Conservation (phyloP, 306 rosid species). For the Prunus mume region DNA sequence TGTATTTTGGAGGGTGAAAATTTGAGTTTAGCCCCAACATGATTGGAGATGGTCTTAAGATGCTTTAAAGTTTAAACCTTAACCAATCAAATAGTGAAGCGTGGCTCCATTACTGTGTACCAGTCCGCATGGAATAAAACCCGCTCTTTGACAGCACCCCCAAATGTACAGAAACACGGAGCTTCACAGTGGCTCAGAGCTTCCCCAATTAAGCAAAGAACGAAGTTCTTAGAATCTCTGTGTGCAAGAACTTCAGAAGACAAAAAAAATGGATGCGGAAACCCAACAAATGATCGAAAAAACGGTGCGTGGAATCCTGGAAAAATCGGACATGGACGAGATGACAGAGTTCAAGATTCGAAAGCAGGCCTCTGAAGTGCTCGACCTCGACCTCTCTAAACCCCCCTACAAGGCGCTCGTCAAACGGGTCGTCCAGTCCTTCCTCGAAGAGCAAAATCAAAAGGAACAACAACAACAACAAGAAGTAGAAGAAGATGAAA, state of each 20-base stretch:
- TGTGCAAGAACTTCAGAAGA: neutral
- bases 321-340: slow-evolving; percentile 73
- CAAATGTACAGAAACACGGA: neutral
- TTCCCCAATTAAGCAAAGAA: neutral
- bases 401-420: slow-evolving; percentile 63
- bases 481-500: neutral
- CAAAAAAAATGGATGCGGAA: slow-evolving; percentile 52
- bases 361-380: slow-evolving; percentile 60
- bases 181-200: neutral
- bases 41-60: no score
- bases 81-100: neutral
- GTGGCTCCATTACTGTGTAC: neutral
- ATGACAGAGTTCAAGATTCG: slow-evolving; percentile 79
- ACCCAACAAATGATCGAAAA: slow-evolving; percentile 48
- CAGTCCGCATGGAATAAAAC: neutral
- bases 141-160: neutral
- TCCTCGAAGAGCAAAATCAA: slow-evolving; percentile 49
- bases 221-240: neutral
- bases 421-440: slow-evolving; percentile 57
- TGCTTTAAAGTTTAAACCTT: neutral
- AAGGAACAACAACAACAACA: neutral
- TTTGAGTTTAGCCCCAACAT: no score
- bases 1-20: no score
- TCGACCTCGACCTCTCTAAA: slow-evolving; percentile 60
- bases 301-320: slow-evolving; percentile 57